Conservation (phyloP, 768 basidiomycete genomes). For the Boletus bicolor region DNA sequence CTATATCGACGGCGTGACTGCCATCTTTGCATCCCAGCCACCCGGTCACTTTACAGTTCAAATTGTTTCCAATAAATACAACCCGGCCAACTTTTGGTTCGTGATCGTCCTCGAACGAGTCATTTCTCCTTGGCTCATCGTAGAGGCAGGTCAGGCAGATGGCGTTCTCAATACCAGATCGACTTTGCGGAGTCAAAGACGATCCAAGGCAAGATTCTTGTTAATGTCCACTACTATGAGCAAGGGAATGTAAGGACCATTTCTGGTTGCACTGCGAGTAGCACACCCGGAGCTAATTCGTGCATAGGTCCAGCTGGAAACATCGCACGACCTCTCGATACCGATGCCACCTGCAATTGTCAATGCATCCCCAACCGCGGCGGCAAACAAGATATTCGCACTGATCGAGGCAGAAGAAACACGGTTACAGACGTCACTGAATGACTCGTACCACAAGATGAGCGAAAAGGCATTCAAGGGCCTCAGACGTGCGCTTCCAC, state of each 20-base stretch:
- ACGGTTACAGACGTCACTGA: conserved; percentile 74
- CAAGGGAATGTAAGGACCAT: conserved; percentile 76
- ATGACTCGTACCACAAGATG: conserved; percentile 83
- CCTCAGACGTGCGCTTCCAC: conserved; percentile 82
- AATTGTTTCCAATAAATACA: conserved; percentile 95
- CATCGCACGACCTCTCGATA: conserved; percentile 66
- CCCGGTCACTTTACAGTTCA: conserved; percentile 61
- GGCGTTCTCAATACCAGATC: conserved; percentile 84
- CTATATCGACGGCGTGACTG: conserved; percentile 73
- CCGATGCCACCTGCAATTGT: conserved; percentile 57
- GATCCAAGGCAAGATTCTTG: conserved; percentile 69
- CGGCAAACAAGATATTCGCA: conserved; percentile 73
- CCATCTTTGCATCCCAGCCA: conserved; percentile 60
- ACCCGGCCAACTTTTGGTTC: conserved; percentile 89
- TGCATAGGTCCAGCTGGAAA: conserved; percentile 82
- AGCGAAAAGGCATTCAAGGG: conserved; percentile 92
- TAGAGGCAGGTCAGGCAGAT: conserved; percentile 79
- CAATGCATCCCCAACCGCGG: conserved; percentile 46
- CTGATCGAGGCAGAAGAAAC: conserved; percentile 79
- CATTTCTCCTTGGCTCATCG: neutral
- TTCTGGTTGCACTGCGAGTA: neutral
- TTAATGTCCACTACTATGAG: conserved; percentile 96
- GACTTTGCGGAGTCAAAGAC: conserved; percentile 55
- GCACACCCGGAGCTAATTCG: neutral
- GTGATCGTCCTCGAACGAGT: neutral